Evolutionary conservation across 2,329 filamentous ascomycete genomes (phyloP).

Genomic region (Neurospora sp.): DNA sequence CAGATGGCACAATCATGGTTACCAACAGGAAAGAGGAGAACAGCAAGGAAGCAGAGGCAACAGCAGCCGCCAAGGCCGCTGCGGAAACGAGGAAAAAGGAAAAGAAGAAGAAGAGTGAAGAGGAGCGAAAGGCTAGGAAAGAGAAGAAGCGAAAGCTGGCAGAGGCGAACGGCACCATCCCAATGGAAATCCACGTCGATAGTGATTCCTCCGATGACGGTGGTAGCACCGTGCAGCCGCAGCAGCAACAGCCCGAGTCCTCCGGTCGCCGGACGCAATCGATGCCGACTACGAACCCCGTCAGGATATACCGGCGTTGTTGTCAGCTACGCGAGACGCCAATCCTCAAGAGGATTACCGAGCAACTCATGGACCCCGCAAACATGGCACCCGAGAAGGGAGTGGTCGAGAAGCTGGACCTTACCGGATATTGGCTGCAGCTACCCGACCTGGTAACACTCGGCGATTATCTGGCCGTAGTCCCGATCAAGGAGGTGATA

Average conservation of each 20-base stretch:
- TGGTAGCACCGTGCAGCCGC: constrained; percentile 13
- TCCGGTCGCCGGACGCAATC: constrained; percentile 40
- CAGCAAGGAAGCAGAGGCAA: constrained; percentile 15
- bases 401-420: constrained; percentile 71
- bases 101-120: constrained; percentile 92
- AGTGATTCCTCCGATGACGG: constrained; percentile 44
- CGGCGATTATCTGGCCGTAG: constrained; percentile 87
- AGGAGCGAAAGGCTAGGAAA: constrained; percentile 83
- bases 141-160: constrained; percentile 79
- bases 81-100: constrained; percentile 66
- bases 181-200: constrained; percentile 71
- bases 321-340: constrained; percentile 90
- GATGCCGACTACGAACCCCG: constrained; percentile 78
- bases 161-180: constrained; percentile 78
- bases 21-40: constrained; percentile 25
- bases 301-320: constrained; percentile 86
- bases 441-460: constrained; percentile 77
- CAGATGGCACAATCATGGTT: constrained; percentile 32
- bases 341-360: constrained; percentile 82
- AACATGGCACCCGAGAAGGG: constrained; percentile 58
- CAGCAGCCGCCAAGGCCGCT: constrained; percentile 18
- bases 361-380: constrained; percentile 68
- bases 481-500: constrained; percentile 78
- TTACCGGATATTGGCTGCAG: constrained; percentile 77
- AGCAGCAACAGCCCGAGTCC: neutral